Evolutionary conservation across 306 rosid genomes (phyloP).

Genomic region (Glycine tomentella): DNA sequence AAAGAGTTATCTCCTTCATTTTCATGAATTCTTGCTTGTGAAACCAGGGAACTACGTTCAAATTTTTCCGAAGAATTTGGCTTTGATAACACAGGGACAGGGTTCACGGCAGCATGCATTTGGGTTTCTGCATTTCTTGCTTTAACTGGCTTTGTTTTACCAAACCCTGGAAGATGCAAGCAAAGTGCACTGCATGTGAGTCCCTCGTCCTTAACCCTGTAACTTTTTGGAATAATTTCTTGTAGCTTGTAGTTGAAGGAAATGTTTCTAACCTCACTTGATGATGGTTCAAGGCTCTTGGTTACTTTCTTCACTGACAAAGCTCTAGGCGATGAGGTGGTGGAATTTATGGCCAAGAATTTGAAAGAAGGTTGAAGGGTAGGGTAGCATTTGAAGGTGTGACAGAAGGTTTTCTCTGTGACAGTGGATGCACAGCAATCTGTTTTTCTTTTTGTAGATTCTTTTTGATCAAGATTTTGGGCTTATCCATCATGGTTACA

Average conservation of each 20-base stretch:
- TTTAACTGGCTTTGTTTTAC: conserved; percentile 8
- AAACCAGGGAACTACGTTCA: conserved; percentile 7
- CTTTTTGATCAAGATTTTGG: neutral
- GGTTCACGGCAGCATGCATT: neutral
- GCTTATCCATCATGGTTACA: neutral
- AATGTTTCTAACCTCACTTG: conserved; percentile 10
- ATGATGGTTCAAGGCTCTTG: conserved; percentile 14
- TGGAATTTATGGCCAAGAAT: neutral
- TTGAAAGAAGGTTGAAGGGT: conserved; percentile 22
- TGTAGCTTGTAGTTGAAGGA: conserved; percentile 18
- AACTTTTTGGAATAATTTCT: conserved; percentile 17
- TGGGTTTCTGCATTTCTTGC: neutral
- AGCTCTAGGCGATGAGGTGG: neutral
- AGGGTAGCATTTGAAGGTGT: neutral
- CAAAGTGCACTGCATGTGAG: conserved; percentile 16
- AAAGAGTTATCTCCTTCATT: neutral
- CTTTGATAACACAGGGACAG: neutral
- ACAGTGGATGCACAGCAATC: neutral
- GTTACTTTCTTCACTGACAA: neutral
- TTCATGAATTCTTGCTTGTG: neutral
- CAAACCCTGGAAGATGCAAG: conserved; percentile 11
- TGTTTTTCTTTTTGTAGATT: neutral
- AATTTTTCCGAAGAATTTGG: neutral
- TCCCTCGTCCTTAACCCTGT: neutral
- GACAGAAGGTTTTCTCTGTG: neutral